Evolutionary conservation across 192 early-diverging fungal species (phyloP).

Genomic region (Coemansia sp.): DNA sequence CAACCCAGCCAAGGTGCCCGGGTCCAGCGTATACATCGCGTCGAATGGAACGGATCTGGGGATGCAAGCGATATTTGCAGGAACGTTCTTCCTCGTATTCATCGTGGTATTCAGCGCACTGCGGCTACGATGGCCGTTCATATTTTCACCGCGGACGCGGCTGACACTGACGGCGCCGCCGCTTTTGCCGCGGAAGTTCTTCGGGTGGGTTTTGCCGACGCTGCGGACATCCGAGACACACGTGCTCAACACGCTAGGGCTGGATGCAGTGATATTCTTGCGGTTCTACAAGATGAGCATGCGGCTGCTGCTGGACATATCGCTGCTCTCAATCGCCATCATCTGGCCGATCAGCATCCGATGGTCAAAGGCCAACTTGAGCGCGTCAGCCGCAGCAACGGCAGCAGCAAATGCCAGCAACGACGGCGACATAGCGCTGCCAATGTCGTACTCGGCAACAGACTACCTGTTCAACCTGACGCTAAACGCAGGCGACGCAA

Average conservation of each 20-base stretch:
- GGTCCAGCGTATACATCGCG: conserved; percentile 50
- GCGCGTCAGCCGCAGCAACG: conserved; percentile 1
- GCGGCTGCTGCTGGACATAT: conserved; percentile 44
- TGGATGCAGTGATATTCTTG: conserved; percentile 56
- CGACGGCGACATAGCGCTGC: conserved; percentile 11
- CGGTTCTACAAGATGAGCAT: conserved; percentile 58
- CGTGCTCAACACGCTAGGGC: conserved; percentile 54
- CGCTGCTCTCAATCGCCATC: conserved; percentile 39
- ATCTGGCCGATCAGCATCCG: conserved; percentile 56
- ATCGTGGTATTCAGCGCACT: conserved; percentile 42
- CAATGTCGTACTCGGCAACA: conserved; percentile 38
- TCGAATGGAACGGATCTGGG: conserved; percentile 53
- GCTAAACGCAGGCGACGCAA: conserved; percentile 32
- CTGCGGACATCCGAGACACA: conserved; percentile 55
- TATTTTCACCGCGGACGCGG: conserved; percentile 55
- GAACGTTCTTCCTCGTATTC: conserved; percentile 37
- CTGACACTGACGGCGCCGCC: conserved; percentile 52
- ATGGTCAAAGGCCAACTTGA: conserved; percentile 45
- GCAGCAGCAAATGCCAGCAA: not conserved
- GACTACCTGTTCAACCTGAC: conserved; percentile 57
- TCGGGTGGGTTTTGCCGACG: conserved; percentile 55
- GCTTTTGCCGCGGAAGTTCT: conserved; percentile 34
- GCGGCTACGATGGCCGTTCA: conserved; percentile 48
- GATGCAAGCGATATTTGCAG: conserved; percentile 52
- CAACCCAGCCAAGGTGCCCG: conserved; percentile 50